Percentiles rank a stretch among this genome's conserved stretches.
Conservation (phyloP, 345 rosid genomes). For the Ricinus communis region DNA sequence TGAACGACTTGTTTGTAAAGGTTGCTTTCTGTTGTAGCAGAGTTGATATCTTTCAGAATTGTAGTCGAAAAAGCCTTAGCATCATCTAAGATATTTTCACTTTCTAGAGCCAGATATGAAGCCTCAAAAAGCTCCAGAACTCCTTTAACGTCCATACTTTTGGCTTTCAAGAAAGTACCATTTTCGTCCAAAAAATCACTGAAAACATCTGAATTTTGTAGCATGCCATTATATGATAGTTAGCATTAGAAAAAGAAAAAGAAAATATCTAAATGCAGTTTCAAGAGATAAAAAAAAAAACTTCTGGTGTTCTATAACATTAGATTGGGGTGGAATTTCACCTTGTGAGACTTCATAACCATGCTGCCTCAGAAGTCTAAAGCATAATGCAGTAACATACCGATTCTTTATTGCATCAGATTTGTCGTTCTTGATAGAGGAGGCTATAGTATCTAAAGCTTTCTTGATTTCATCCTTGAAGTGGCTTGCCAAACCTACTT, state of each 20-base stretch:
- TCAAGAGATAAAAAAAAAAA: no score
- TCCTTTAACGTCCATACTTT: constrained; percentile 28
- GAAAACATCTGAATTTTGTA: constrained; percentile 33
- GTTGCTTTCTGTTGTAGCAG: neutral
- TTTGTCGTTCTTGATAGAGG: neutral
- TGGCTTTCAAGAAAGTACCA: constrained; percentile 14
- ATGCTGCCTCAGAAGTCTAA: constrained; percentile 47
- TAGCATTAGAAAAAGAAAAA: no score
- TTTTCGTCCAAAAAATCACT: constrained; percentile 29
- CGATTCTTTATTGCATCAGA: constrained; percentile 21
- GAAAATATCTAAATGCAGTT: no score
- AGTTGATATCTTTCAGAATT: constrained; percentile 6
- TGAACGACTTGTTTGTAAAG: constrained; percentile 19
- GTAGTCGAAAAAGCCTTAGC: constrained; percentile 26
- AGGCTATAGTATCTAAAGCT: constrained; percentile 23
- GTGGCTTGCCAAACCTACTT: constrained; percentile 37
- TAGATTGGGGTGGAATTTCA: neutral
- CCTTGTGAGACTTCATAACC: constrained; percentile 48
- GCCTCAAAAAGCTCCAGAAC: constrained; percentile 48
- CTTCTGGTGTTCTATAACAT: no score
- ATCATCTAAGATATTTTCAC: constrained; percentile 34
- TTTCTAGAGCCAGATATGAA: constrained; percentile 37
- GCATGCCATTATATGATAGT: no score
- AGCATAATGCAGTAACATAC: constrained; percentile 35
- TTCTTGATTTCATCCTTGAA: constrained; percentile 37